A percentile compares a stretch with the other conserved stretches of the same genome.
These are phyloP conservation scores for Corchorus olitorius DNA, from an alignment of 345 rosid genomes.

Conservation along the genomic window DNA sequence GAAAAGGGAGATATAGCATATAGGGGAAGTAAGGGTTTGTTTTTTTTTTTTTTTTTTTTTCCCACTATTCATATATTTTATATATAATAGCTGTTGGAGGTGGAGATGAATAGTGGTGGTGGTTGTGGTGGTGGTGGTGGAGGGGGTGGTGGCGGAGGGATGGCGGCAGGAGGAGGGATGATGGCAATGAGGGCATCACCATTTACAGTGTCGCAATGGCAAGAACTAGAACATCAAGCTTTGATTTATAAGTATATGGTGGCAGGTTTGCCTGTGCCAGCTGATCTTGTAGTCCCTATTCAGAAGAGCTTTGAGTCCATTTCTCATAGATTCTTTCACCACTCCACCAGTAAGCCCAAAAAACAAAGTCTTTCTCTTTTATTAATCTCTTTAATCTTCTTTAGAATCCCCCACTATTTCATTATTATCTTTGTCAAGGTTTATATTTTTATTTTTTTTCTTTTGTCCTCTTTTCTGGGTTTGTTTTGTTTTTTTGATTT, in stretches of 20 bases:
- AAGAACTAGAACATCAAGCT: slow-evolving; percentile 65
- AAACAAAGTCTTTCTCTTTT: neutral
- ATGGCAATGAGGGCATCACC: slow-evolving; percentile 44
- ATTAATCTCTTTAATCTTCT: neutral
- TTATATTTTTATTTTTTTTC: neutral
- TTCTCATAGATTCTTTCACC: slow-evolving; percentile 53
- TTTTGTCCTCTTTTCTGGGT: neutral
- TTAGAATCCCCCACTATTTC: neutral
- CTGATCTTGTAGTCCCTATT: slow-evolving; percentile 56
- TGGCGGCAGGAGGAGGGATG: slow-evolving; percentile 26
- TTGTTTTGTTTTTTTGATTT: slow-evolving; percentile 23
- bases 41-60: too few species aligned
- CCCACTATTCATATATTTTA: neutral
- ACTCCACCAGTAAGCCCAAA: slow-evolving; percentile 42
- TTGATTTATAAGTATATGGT: slow-evolving; percentile 60
- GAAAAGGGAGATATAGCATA: neutral
- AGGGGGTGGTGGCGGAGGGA: slow-evolving; percentile 25
- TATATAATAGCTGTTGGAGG: neutral
- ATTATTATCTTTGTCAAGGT: neutral
- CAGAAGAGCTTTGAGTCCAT: slow-evolving; percentile 54
- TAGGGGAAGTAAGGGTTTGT: too few species aligned
- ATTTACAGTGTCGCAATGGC: slow-evolving; percentile 61
- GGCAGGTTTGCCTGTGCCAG: slow-evolving; percentile 62
- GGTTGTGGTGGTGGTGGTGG: slow-evolving; percentile 24
- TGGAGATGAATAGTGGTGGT: slow-evolving; percentile 32